Percentiles rank a stretch among this genome's conserved stretches.
Conservation (phyloP, 176 grass and related monocot genomes). For the Lolium perenne region DNA sequence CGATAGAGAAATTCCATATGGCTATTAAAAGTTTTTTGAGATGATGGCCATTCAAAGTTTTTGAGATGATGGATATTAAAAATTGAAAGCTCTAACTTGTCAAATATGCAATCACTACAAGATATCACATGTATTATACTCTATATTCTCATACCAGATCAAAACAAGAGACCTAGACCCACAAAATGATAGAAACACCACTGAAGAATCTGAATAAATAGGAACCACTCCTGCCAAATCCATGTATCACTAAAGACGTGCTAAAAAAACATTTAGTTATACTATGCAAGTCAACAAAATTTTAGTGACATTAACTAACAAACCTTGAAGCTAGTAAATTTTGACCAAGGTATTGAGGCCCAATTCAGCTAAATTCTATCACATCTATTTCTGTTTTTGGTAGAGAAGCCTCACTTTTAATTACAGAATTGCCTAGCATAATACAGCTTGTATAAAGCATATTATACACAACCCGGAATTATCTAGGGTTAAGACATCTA, state of each 20-base stretch:
- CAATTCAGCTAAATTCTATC: not conserved
- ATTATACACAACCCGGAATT: not conserved
- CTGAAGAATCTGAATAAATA: constrained; percentile 3
- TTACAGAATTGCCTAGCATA: constrained; percentile 7
- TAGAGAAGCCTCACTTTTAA: not conserved
- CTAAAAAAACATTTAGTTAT: not conserved
- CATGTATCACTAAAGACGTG: not conserved
- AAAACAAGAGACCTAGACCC: not conserved
- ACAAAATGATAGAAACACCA: not conserved
- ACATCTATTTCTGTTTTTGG: not conserved
- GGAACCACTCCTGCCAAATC: not conserved
- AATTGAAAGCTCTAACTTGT: not conserved
- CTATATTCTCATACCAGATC: not conserved
- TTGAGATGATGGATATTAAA: not conserved
- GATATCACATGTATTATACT: not conserved
- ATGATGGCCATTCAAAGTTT: not conserved
- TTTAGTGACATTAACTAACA: not conserved
- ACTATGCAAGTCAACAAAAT: not conserved
- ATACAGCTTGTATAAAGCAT: not conserved
- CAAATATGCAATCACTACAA: not conserved
- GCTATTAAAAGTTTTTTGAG: not conserved
- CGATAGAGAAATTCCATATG: not conserved
- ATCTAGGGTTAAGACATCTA: not conserved
- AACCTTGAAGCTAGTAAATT: not conserved
- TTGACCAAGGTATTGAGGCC: not conserved